Evolutionary conservation across 805 yeast species (phyloP), one percentile per base, ranked within the genome.

Genomic region (Saturnispora mendoncae): DNA sequence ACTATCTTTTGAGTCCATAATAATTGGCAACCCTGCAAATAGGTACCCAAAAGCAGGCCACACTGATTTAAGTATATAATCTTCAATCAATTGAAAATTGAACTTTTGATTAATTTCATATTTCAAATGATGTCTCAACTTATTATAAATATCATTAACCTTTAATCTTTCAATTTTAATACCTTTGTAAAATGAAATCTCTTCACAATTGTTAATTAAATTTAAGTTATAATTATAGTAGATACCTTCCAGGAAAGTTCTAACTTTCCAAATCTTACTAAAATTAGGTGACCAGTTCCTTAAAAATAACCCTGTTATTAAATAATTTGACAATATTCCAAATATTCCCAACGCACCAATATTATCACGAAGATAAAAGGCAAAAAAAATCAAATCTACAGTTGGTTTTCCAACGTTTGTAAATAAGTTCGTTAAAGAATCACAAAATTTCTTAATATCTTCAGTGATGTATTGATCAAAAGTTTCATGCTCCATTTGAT

Each of bases 31-130:
- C 1, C 95, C 82, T 0, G 95, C 84, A 64, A 85, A 87, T 18
- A 87, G 61, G 57, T 86, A 87, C n/a, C 97, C 96, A 63, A 88
- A 72, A 0, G 94, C 95, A 3, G 95, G 86, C 97, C 97, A 88
- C 10, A 90, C 77, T 56, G 84, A 86, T 62, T 87, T 88, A 59
- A 88, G 71, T 36, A 87, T 76, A 54, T 86, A 85, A 56, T 86
- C 94, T 64, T 88, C 96, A 45, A 83, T 60, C 46, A 84, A 68
- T 39, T 78, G 80, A 58, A 86, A 88, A 9, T 70, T 62, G 42
- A 84, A 78, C 45, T 82, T 74, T 47, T 80, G 85, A 23, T 62
- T 58, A 56, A 70, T 69, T 41, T 63, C 67, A n/a, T 34, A 44
- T 3, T 48, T 44, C 15, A 57, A 44, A 39, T 63, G 66, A 9